A percentile compares a stretch with the other conserved stretches of the same genome.
Evolutionary conservation across 2,329 filamentous ascomycete species (phyloP).

Genomic region (Ascomycota sp.): DNA sequence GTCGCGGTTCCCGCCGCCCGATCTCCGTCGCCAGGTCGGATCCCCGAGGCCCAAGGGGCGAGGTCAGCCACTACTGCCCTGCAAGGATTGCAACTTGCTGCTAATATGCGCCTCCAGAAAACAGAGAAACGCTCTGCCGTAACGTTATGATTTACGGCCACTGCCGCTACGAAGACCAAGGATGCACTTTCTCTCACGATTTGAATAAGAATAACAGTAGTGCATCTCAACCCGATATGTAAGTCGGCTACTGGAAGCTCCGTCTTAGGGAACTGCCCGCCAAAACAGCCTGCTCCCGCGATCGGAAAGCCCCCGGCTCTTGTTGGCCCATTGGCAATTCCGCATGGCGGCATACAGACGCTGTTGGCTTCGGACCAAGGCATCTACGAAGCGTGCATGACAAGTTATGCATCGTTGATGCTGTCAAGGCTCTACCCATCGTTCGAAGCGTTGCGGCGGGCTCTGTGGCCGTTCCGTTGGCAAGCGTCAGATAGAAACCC

Average conservation of each 20-base stretch:
- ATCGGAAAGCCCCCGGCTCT: too few species aligned
- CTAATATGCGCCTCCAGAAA: slow-evolving; percentile 25
- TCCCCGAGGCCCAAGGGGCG: slow-evolving; percentile 34
- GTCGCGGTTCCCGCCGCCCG: slow-evolving; percentile 21
- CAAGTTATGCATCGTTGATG: too few species aligned
- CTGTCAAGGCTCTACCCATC: too few species aligned
- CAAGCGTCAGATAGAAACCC: background rate
- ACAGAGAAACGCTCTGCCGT: slow-evolving; percentile 75
- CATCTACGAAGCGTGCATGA: too few species aligned
- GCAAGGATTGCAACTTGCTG: slow-evolving; percentile 1
- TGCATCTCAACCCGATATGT: slow-evolving; percentile 24
- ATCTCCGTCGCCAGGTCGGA: slow-evolving; percentile 28
- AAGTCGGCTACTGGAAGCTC: slow-evolving; percentile 9
- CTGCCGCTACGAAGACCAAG: slow-evolving; percentile 77
- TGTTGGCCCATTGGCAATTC: too few species aligned
- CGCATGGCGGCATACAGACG: too few species aligned
- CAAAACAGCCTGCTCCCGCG: too few species aligned
- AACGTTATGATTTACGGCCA: slow-evolving; percentile 87
- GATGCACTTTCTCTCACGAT: slow-evolving; percentile 79
- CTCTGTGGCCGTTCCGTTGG: too few species aligned
- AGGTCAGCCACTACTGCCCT: slow-evolving; percentile 17
- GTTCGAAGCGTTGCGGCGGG: too few species aligned
- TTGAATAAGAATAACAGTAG: slow-evolving; percentile 32
- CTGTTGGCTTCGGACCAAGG: too few species aligned
- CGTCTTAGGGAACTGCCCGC: too few species aligned